Evolutionary conservation across 2,329 filamentous ascomycete species (phyloP), one percentile per base, ranked within the genome.

Genomic region (Alternaria alternata): DNA sequence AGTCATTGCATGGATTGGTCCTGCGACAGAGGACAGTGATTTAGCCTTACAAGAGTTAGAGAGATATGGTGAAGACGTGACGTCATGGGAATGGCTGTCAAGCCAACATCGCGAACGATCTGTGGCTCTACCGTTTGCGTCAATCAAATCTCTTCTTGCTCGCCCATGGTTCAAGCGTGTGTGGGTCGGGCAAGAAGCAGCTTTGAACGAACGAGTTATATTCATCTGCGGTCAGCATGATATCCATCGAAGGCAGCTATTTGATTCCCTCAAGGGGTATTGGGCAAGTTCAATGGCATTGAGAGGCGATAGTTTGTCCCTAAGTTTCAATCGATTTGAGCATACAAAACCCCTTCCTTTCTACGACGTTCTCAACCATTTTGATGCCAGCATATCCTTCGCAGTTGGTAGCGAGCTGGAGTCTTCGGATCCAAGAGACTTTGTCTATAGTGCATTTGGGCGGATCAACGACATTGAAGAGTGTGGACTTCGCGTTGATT

Each of bases 121-220:
- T 36, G 14, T 5, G 1, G 5, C 32, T 16, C 14, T 12, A 16
- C 12, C 32, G 0, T 7, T 3, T 16, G 32, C 5, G 0, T 14
- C 32, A 1, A 36, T 36, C 32, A 16, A 14, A 20, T 8, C 51
- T 18, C 5, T 53, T 5, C 12, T 24, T 6, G 38, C 7, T 6
- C 51, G 51, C 11, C 16, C 24, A 11, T 53, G 51, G 51, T 53
- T 34, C 30, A 53, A 53, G 39, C 51, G 51, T 12, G 38, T 53
- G 11, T 42, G 38, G 39, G 26, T n/a, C 2, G 26, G 51, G 8
- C 44, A 34, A 22, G 44, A 34, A 11, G 44, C 11, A 7, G 28
- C 44, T 2, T 2, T 53, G 3, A 22, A 43, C 11, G 11, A 44
- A 24, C 7, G 4, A 11, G 39, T 43, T 18, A 16, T 18, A 22